Evolutionary conservation across 176 grass and related monocot genomes (phyloP), one percentile per base, ranked within the genome.

Genomic region (Thinopyrum elongatum): DNA sequence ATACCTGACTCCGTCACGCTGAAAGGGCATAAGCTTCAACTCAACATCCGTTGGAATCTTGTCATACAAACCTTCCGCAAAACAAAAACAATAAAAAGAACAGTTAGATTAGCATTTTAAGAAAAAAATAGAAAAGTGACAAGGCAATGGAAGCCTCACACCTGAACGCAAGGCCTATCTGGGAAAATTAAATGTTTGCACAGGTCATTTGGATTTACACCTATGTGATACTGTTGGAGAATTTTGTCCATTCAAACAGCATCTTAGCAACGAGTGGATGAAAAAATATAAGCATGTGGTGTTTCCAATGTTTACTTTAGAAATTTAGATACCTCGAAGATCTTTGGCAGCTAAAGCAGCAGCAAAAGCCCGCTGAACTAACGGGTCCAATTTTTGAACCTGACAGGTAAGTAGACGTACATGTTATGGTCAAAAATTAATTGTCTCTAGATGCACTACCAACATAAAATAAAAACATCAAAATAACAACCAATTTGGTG

Each of bases 1-100:
- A 78, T 87, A 98, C 93, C 93, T 94, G 79, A 98, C 72, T 15
- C 96, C 91, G 86, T 98, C 96, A 78, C 88, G 85, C 84, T 98
- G 96, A 83, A 98, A 98, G 49, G 88, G 81, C 86, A 98, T 91
- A 76, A 98, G 96, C 75, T 94, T 94, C 4, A 77, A 89, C 65
- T 98, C 91, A 78, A 98, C 57, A 78, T 92, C 72, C 46, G 80
- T 33, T n/a, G 96, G 90, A 68, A 98, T 95, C 73, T 78, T 95
- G 80, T 79, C 84, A 85, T 98, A 98, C 57, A 94, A 70, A 92
- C 78, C 96, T 98, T 92, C 77, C 22, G 67, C 84, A 84, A 87
- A 36, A 55, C 17, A 55, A 49, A 14, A 55, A 55, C 51, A 21
- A 51, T 51, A 51, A 51, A 51, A 64, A 89, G 42, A 58, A 80